Percentiles rank a stretch among this genome's conserved stretches.
Evolutionary conservation across 2,329 filamentous ascomycete species (phyloP).

Genomic region (Diaporthe destruens): DNA sequence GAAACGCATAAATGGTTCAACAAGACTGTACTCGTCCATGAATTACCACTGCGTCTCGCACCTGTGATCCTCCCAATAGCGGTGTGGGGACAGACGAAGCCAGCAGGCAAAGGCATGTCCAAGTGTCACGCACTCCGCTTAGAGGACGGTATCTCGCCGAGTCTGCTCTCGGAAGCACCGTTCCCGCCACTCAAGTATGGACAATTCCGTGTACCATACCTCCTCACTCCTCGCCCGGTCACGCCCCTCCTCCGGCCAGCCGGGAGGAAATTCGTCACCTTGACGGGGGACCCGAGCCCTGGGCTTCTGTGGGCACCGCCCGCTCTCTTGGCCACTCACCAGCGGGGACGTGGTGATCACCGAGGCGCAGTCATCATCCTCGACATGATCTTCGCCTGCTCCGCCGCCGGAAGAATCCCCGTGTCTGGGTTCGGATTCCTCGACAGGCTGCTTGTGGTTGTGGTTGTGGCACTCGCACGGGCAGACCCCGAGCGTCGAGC

Average conservation of each 20-base stretch:
- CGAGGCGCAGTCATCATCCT: background rate
- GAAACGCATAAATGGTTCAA: background rate
- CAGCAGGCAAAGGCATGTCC: background rate
- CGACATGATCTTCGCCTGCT: too few species aligned
- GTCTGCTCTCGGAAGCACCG: background rate
- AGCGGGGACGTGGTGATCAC: background rate
- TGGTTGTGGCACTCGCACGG: conserved; percentile 17
- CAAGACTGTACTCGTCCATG: background rate
- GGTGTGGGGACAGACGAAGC: background rate
- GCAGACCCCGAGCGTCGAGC: background rate
- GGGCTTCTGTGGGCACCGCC: background rate
- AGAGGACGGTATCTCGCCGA: background rate
- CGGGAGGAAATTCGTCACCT: too few species aligned
- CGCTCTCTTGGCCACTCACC: background rate
- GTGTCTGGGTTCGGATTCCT: background rate
- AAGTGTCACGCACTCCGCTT: background rate
- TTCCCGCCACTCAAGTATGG: background rate
- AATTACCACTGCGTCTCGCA: background rate
- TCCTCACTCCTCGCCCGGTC: background rate
- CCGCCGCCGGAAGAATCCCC: background rate
- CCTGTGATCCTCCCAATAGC: background rate
- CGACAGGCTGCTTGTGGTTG: background rate
- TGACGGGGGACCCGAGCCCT: background rate
- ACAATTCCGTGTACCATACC: too few species aligned
- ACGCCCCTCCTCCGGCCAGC: background rate